Evolutionary conservation across 306 rosid genomes (phyloP), one percentile per base, ranked within the genome.

Genomic region (Cicer judaicum): DNA sequence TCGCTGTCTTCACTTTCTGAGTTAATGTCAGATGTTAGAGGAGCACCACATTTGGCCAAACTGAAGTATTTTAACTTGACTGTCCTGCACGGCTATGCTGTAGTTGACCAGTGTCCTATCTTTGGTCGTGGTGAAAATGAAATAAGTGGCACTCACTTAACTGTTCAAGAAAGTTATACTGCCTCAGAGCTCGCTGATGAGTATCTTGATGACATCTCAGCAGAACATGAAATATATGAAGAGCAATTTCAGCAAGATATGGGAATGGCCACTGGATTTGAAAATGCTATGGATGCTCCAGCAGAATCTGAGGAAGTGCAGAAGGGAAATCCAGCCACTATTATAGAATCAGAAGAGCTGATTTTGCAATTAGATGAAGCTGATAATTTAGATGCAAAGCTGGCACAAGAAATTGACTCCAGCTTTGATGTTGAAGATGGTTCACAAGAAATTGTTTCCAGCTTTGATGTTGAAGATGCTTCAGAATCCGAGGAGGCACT

Each of bases 31-130:
- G 50, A 66, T 46, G 73, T 84, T 59, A 68, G 82, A 79, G 90
- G 81, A 75, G 80, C 6, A 10, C 79, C 34, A 7, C 70, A 70
- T n/a, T 57, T 81, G 66, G 85, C 40, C 47, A 67, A 80, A 14
- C 54, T 86, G 66, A 84, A 66, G 41, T 87, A 79, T 36, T 84
- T 41, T 73, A 93, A 93, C 87, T 72, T 89, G 82, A 85, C 88
- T 47, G 19, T 42, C 43, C 56, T 82, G 85, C 41, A 38, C 0
- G 86, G 75, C 16, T 74, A 55, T 76, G 63, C 1, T 15, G 19
- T 7, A 5, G 74, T 15, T 61, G 11, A 65, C 70, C 87, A 81
- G 24, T 80, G 40, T 56, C 73, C 80, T 40, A 65, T 64, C 65
- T 78, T 83, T 70, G 85, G 74, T 70, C 76, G 7, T 2, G 59